Evolutionary conservation across 2,329 filamentous ascomycete species (phyloP).

Genomic region (Fusarium ambrosium): DNA sequence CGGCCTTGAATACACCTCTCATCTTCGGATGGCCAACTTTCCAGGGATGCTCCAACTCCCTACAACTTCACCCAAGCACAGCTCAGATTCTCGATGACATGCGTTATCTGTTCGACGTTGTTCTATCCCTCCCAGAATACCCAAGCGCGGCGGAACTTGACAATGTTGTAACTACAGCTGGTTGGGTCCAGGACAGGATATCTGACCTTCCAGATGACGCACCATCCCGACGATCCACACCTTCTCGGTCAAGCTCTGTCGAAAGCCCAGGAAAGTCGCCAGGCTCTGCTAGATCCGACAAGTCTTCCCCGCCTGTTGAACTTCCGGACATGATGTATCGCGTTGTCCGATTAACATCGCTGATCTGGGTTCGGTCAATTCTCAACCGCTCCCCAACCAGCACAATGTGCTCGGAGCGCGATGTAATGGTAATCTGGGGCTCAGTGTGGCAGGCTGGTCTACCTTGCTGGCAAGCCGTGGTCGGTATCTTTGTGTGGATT

Average conservation of each 20-base stretch:
- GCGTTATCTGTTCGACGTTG: conserved; percentile 60
- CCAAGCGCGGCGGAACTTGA: conserved; percentile 54
- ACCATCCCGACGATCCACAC: conserved; percentile 18
- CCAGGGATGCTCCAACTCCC: conserved; percentile 54
- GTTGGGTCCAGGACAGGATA: conserved; percentile 58
- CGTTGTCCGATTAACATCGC: conserved; percentile 60
- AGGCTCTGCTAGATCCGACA: conserved; percentile 26
- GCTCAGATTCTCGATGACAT: conserved; percentile 66
- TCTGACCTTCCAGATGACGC: conserved; percentile 49
- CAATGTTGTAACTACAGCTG: conserved; percentile 55
- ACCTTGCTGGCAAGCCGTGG: conserved; percentile 59
- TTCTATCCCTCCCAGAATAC: conserved; percentile 55
- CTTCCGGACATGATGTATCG: conserved; percentile 61
- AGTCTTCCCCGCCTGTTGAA: conserved; percentile 36
- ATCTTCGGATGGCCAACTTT: conserved; percentile 59
- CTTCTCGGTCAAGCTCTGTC: conserved; percentile 29
- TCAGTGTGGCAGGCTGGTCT: conserved; percentile 62
- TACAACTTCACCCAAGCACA: conserved; percentile 61
- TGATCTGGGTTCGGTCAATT: conserved; percentile 64
- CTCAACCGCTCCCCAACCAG: conserved; percentile 58
- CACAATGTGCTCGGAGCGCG: conserved; percentile 53
- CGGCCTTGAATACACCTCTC: conserved; percentile 63
- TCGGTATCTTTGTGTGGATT: conserved; percentile 65
- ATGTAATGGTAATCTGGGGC: conserved; percentile 61
- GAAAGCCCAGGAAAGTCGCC: conserved; percentile 31